Base-by-base conservation (phyloP, 768 basidiomycete species). In the Tephrocybe rancida region DNA sequence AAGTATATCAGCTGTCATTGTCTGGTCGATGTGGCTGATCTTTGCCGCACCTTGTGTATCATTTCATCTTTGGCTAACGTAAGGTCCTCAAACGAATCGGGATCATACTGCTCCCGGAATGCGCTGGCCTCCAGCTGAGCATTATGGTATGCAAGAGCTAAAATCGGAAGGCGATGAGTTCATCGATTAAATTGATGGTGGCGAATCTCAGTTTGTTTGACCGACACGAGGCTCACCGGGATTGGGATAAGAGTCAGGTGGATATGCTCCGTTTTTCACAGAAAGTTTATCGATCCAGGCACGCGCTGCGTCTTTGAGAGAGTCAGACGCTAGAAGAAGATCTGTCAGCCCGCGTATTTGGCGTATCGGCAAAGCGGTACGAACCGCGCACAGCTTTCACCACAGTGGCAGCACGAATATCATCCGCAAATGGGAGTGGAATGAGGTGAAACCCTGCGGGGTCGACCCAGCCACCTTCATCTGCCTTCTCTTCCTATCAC, bases 381-480 rank as follows among this genome's bases (percentile, higher is more conserved):
- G 25, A 70, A 85, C 93, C 88, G 76, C 80, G 78, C 59, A 79
- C 74, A 6, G 78, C 86, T 50, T 83, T 76, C 18, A 86, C 82
- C 10, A 94, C 70, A 2, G 89, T 86, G 5, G 90, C 89, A 18
- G 79, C 77, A 44, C 97, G 85, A 44, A 98, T 88, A 62, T 99
- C 97, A 65, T 99, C 97, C 3, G 91, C 89, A 66, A 90, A 99
- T 0, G 96, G 95, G n/a, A 98, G 68, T 14, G 89, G 88, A 53
- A 98, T 88, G 46, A 98, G 76, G 68, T 98, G 95, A 63, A 98
- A 90, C 5, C 97, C 97, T 1, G 91, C 85, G 29, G 97, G 92
- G 37, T 90, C 86, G 47, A 82, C 85, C 77, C 85, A 89, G 6
- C 90, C 92, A 9, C 78, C 80, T 27, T 86, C 83, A 61, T 88